A percentile compares a stretch with the other conserved stretches of the same genome.
Conservation (phyloP, 1,139 yeast species). For the Blastobotrys persicus region DNA sequence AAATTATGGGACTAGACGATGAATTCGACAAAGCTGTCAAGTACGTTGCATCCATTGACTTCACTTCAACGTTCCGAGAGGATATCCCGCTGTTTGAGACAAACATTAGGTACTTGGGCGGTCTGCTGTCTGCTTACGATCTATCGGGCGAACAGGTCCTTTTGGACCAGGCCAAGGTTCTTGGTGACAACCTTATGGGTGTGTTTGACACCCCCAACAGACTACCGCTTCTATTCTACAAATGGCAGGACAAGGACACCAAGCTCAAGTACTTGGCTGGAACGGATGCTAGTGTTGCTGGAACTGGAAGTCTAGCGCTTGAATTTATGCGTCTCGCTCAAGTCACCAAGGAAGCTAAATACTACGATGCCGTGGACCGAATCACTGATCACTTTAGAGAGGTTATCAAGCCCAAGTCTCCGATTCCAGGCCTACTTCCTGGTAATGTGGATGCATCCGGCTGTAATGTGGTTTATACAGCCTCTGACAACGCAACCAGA, state of each 20-base stretch:
- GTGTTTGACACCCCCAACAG: conserved; percentile 70
- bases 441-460: conserved; percentile 50
- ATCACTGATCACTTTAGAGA: conserved; percentile 37
- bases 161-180: conserved; percentile 56
- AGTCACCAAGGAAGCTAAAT: conserved; percentile 56
- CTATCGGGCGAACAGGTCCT: conserved; percentile 61
- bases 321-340: conserved; percentile 70
- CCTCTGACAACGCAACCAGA: background rate
- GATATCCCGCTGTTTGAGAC: conserved; percentile 67
- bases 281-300: conserved; percentile 53
- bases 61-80: conserved; percentile 42
- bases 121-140: conserved; percentile 68
- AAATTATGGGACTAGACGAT: conserved; percentile 55
- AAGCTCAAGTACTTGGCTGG: conserved; percentile 32
- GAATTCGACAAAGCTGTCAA: conserved; percentile 54
- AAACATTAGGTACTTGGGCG: conserved; percentile 69
- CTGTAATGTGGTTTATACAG: conserved; percentile 34
- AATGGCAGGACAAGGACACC: conserved; percentile 48
- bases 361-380: conserved; percentile 48
- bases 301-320: conserved; percentile 62
- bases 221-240: conserved; percentile 62
- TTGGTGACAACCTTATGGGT: conserved; percentile 66
- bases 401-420: conserved; percentile 36
- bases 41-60: conserved; percentile 54
- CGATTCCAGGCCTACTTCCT: conserved; percentile 45